Evolutionary conservation across 2,329 filamentous ascomycete species (phyloP), one percentile per base, ranked within the genome.

Genomic region (Neoascochyta sp.): DNA sequence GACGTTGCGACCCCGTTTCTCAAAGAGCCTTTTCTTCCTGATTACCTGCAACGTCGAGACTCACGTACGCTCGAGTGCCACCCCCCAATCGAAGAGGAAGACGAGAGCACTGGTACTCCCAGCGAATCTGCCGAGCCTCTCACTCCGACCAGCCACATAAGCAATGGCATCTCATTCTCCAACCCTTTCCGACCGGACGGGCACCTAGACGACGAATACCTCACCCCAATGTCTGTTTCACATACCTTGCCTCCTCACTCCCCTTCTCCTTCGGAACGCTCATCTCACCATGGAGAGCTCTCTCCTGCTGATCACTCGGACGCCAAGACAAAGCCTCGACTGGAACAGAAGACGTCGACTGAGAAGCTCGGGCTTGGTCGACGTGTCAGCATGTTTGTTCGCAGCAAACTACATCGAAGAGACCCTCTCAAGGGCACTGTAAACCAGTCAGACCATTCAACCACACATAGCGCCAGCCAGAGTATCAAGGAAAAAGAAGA

Each of bases 41-140:
- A 50, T 23, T 45, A 43, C 22, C 22, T 52, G 22, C 37, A 43
- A 15, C 48, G 43, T 32, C 51, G 51, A 27, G 54, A 57, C 22
- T 56, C 54, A 9, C 53, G 50, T 19, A 24, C 45, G 9, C 37
- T 48, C 21, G 52, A 59, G 12, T 48, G 39, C 24, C 53, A 53
- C 11, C 34, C 45, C 19, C 42, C 57, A 19, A 60, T 63, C 31
- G 56, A 57, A 32, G 61, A 63, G 36, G 60, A 62, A 36, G 59
- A 64, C 41, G 60, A 64, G 36, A 62, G 56, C 34, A 62, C 50
- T 17, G 59, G 57, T 26, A 61, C 60, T 5, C 60, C 51, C 17
- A 64, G 60, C 39, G 62, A 65, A 32, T 52, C 54, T n/a, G 45
- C 45, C 22, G 62, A 65, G 31, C 62, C 62, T 10, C 44, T 61